Percentiles rank a stretch among this genome's conserved stretches.
These are phyloP conservation scores for Hypomontagnella submonticulosa DNA, from an alignment of 495 filamentous ascomycete species.

Conservation along the genomic window DNA sequence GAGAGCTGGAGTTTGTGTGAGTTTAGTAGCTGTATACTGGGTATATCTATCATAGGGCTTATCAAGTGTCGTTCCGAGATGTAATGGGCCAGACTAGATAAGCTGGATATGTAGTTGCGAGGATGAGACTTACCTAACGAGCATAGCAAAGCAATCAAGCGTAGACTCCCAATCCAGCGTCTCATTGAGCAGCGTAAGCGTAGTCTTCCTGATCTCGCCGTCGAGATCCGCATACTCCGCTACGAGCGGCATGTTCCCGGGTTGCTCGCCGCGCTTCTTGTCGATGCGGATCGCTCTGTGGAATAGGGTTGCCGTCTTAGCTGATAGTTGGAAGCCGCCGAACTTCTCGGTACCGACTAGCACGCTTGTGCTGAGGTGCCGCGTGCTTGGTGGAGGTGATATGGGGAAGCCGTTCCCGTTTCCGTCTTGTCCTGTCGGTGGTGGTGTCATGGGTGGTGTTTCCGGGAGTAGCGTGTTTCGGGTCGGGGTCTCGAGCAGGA, in stretches of 20 bases:
- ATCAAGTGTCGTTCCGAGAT: too few relatives aligned
- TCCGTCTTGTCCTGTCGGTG: not conserved
- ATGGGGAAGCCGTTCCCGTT: constrained; percentile 2
- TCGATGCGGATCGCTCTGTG: constrained; percentile 45
- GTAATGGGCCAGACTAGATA: too few relatives aligned
- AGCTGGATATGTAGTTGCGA: not conserved
- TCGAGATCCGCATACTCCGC: constrained; percentile 41
- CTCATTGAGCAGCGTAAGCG: constrained; percentile 35
- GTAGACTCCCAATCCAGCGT: constrained; percentile 45
- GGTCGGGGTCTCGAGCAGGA: constrained; percentile 45
- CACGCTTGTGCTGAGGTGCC: constrained; percentile 34
- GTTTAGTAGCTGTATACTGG: too few relatives aligned
- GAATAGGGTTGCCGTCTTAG: constrained; percentile 44
- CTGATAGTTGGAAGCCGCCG: constrained; percentile 44
- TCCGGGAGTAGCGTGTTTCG: constrained; percentile 45
- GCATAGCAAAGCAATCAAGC: constrained; percentile 48
- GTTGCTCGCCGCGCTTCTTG: constrained; percentile 42
- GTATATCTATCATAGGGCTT: too few relatives aligned
- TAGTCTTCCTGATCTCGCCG: constrained; percentile 41
- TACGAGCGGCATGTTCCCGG: constrained; percentile 40
- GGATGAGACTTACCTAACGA: constrained; percentile 40
- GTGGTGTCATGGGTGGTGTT: constrained; percentile 36
- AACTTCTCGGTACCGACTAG: constrained; percentile 29
- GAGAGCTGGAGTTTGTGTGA: constrained; percentile 14
- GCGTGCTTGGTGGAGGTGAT: constrained; percentile 31